Conservation (phyloP, 352 stramenopile species). For the Thalassiosira mediterranea region DNA sequence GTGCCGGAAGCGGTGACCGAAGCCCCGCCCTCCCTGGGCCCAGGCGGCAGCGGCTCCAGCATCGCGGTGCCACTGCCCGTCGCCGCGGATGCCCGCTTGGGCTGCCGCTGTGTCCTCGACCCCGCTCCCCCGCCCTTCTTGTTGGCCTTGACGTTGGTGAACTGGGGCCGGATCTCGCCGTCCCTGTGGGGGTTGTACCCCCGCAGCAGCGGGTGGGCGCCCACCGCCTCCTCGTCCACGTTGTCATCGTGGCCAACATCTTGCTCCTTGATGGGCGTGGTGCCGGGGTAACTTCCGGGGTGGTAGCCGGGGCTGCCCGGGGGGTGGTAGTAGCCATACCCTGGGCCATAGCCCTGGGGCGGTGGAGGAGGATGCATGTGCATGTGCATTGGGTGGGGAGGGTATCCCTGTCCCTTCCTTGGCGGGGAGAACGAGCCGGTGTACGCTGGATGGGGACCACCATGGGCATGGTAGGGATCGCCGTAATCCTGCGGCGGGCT, state of each 20-base stretch:
- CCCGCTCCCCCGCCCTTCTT: too few relatives aligned
- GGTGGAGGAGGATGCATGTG: slow-evolving; percentile 1
- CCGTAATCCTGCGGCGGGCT: neutral
- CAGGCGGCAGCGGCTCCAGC: neutral
- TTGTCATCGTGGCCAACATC: too few relatives aligned
- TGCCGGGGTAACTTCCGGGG: too few relatives aligned
- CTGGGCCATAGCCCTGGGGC: slow-evolving; percentile 9
- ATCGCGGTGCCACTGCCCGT: neutral
- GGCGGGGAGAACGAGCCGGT: too few relatives aligned
- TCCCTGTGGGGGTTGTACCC: slow-evolving; percentile 16
- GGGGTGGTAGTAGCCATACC: slow-evolving; percentile 4
- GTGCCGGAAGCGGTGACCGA: neutral
- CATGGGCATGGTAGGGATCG: too few relatives aligned
- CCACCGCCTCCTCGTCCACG: neutral
- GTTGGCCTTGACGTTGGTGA: slow-evolving; percentile 14
- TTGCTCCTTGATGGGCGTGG: too few relatives aligned
- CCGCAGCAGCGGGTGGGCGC: slow-evolving; percentile 9
- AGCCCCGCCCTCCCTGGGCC: neutral
- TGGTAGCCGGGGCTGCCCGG: neutral
- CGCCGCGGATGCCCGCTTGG: neutral
- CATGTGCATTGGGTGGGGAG: neutral
- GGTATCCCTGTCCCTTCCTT: neutral
- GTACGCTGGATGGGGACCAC: too few relatives aligned
- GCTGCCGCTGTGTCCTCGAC: too few relatives aligned
- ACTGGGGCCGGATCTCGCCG: slow-evolving; percentile 17